Base-by-base conservation (phyloP, 1,284 basidiomycete species). In the Moesziomyces aphidis region DNA sequence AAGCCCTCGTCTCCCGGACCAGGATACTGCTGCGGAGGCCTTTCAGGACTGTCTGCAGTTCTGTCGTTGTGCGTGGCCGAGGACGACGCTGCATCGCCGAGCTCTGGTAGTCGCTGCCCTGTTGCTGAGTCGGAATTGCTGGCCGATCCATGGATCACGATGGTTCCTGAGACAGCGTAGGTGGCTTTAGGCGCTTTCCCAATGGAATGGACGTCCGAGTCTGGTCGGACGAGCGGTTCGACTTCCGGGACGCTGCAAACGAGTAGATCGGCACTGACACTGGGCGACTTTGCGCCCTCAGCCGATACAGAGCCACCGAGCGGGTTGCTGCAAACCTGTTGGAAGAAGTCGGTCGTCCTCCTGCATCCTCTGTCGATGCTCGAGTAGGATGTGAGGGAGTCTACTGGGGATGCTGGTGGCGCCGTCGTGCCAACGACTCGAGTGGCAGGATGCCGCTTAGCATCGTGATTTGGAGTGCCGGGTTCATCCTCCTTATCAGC, bases 301-400 rank as follows among this genome's bases (percentile, higher is more conserved):
- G 21, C 19, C 5, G 22, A 26, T 44, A 6, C 46, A 4, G 64
- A 34, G 7, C 46, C 39, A 5, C 24, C 23, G 4, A 43, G 39
- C 0, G 59, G 59, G 31, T 43, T 52, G 43, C 36, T 57, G 58
- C 76, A 77, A 19, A 77, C 62, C 26, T 69, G 54, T 6, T 58
- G 65, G 26, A 77, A 60, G 43, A 77, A 71, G 60, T 74, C 67
- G n/a, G 61, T 64, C 3, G 76, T 59, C 13, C 76, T 58, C 19
- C 64, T 58, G 66, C 74, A 76, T 42, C 70, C 70, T 17, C 48
- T 59, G 24, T 56, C 64, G 21, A 70, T 21, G 26, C 58, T 44
- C 8, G 36, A 5, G 9, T 61, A 54, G 28, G 57, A 31, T 21
- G 31, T 24, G 11, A 59, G 44, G 15, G 47, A 44, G 24, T 60